phyloP scores from a whole-genome alignment of 306 rosid genomes.

The Betula pendula region DNA sequence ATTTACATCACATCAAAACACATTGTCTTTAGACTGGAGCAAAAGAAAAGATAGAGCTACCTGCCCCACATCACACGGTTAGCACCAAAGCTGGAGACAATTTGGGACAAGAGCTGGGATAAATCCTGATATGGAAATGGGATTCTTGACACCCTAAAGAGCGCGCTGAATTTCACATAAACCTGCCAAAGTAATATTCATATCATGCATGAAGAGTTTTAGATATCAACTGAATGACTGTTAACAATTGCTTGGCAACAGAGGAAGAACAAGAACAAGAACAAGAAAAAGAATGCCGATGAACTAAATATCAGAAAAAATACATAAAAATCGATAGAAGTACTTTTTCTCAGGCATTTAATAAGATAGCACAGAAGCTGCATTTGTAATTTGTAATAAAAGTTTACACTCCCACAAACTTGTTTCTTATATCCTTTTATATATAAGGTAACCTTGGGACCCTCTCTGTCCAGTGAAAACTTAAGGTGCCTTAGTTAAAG shows the following conservation, averaged over 20 bases:
- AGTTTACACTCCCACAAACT: not conserved
- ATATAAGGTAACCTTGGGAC: not conserved
- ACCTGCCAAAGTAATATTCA: slow-evolving; percentile 45
- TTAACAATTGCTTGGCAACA: not conserved
- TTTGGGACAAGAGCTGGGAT: slow-evolving; percentile 48
- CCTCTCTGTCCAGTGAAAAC: slow-evolving; percentile 1
- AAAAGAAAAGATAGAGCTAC: slow-evolving; percentile 34
- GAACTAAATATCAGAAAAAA: not conserved
- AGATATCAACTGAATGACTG: not conserved
- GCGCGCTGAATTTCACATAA: slow-evolving; percentile 82
- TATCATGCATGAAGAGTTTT: not conserved
- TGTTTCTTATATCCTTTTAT: not conserved
- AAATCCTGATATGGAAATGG: slow-evolving; percentile 70
- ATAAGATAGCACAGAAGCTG: not conserved
- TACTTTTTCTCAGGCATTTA: not conserved
- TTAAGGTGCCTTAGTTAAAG: not conserved
- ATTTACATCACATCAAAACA: not conserved
- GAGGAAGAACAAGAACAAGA: not conserved
- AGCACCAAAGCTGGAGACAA: slow-evolving; percentile 74
- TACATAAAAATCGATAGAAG: not conserved
- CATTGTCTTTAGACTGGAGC: not conserved
- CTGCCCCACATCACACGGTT: slow-evolving; percentile 90
- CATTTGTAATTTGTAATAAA: not conserved
- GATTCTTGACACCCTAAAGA: slow-evolving; percentile 78
- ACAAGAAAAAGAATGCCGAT: not conserved